These are phyloP conservation scores for Diospyros lotus DNA, from an alignment of 148 eudicot species.

Conservation along the genomic window DNA sequence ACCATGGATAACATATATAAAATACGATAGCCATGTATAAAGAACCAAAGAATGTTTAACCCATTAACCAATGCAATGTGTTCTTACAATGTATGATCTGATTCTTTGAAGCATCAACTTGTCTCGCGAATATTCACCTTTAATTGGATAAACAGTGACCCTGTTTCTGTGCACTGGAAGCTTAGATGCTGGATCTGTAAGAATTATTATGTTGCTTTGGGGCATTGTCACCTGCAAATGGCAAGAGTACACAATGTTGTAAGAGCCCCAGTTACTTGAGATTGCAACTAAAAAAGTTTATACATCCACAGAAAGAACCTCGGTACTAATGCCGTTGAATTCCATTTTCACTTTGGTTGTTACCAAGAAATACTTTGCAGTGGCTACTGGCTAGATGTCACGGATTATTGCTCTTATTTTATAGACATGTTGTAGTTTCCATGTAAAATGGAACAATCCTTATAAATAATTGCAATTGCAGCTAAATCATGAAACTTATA, in stretches of 20 bases:
- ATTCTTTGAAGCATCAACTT: conserved; percentile 99
- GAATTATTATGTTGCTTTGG: conserved; percentile 57
- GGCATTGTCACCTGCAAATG: conserved; percentile 74
- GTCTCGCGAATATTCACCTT: conserved; percentile 97
- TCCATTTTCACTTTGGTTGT: no score
- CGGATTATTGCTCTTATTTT: no score
- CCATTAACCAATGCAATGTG: conserved; percentile 24
- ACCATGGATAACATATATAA: neutral
- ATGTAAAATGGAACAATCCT: no score
- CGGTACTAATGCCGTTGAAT: no score
- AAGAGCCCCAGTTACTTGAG: neutral
- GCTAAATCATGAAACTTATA: no score
- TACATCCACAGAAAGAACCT: no score
- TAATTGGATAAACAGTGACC: conserved; percentile 62
- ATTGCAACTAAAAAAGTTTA: neutral
- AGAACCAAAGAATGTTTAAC: conserved; percentile 12
- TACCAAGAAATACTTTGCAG: no score
- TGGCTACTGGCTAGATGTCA: no score
- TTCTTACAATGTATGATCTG: conserved; percentile 99
- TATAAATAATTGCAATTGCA: no score
- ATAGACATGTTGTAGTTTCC: no score
- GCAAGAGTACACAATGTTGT: neutral
- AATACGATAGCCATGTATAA: neutral
- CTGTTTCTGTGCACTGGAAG: conserved; percentile 58
- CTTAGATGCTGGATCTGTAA: conserved; percentile 79